Percentiles rank a stretch among this genome's conserved stretches.
phyloP scores from a whole-genome alignment of 257 asterid species.

The Apocynum venetum region DNA sequence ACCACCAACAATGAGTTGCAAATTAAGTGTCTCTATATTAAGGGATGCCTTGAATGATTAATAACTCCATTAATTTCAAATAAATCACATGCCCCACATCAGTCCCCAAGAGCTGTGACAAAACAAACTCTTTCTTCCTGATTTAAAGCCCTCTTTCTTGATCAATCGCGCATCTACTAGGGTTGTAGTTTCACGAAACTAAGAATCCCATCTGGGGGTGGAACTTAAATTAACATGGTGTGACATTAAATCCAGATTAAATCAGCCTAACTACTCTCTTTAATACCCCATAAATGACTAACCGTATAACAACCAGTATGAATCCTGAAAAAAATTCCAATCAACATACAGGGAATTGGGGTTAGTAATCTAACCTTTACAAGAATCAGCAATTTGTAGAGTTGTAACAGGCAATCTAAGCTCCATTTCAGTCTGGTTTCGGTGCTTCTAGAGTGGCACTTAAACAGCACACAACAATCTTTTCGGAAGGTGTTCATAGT shows the following conservation, averaged over 20 bases:
- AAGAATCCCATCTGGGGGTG: constrained; percentile 1
- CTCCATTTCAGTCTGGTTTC: background rate
- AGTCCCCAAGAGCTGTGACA: background rate
- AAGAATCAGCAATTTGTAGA: background rate
- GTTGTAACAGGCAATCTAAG: background rate
- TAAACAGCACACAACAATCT: background rate
- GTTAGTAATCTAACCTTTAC: background rate
- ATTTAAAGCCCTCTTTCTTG: background rate
- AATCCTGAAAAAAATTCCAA: constrained; percentile 11
- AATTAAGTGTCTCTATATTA: background rate
- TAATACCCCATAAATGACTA: constrained; percentile 15
- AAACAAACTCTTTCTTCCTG: background rate
- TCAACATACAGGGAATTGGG: background rate
- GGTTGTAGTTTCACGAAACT: constrained; percentile 3
- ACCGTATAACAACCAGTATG: background rate
- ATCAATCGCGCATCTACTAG: constrained; percentile 11
- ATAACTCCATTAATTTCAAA: background rate
- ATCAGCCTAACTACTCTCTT: constrained; percentile 5
- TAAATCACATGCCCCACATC: background rate
- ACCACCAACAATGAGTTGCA: background rate
- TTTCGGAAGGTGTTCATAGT: background rate
- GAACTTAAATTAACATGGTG: constrained; percentile 3
- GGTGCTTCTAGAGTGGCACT: background rate
- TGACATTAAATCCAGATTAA: background rate
- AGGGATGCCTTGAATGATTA: background rate